Percentiles rank a stretch among this genome's conserved stretches.
Evolutionary conservation across 2,329 filamentous ascomycete species (phyloP).

Genomic region (Calonectria pseudoturangicola): DNA sequence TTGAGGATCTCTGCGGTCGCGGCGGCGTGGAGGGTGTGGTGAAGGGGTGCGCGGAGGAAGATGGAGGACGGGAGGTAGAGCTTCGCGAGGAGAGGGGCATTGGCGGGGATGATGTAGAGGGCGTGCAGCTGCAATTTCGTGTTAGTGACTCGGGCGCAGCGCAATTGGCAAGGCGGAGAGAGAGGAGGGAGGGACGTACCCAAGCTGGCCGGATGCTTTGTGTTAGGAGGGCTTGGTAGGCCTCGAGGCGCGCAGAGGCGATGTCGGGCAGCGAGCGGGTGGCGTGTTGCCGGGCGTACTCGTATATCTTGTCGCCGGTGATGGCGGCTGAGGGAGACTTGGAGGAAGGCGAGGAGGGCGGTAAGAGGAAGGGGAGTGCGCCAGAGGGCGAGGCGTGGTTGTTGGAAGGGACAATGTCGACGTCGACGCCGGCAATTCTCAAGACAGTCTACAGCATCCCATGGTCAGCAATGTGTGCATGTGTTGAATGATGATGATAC

Average conservation of each 20-base stretch:
- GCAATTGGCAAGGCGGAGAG: neutral
- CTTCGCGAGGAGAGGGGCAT: slow-evolving; percentile 79
- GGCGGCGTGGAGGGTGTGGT: slow-evolving; percentile 81
- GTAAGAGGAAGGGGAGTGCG: slow-evolving; percentile 90
- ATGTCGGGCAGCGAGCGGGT: slow-evolving; percentile 66
- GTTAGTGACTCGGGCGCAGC: neutral
- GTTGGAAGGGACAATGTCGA: slow-evolving; percentile 82
- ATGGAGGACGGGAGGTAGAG: slow-evolving; percentile 83
- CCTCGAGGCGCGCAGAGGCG: slow-evolving; percentile 77
- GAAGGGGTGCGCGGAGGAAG: slow-evolving; percentile 78
- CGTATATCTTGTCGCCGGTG: slow-evolving; percentile 75
- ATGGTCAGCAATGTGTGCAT: neutral
- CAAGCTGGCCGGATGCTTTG: slow-evolving; percentile 88
- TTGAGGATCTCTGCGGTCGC: slow-evolving; percentile 85
- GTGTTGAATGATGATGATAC: neutral
- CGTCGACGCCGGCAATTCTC: slow-evolving; percentile 82
- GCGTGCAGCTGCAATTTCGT: slow-evolving; percentile 78
- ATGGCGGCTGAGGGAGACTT: slow-evolving; percentile 73
- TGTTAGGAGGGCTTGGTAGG: slow-evolving; percentile 86
- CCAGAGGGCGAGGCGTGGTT: slow-evolving; percentile 96
- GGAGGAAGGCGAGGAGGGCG: slow-evolving; percentile 61
- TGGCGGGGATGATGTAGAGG: slow-evolving; percentile 84
- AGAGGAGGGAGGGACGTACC: slow-evolving; percentile 70
- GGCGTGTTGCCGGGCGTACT: slow-evolving; percentile 75
- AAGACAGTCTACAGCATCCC: slow-evolving; percentile 80